Evolutionary conservation across 169 alveolate genomes (phyloP).

Genomic region (Plasmodium blacklocki): DNA sequence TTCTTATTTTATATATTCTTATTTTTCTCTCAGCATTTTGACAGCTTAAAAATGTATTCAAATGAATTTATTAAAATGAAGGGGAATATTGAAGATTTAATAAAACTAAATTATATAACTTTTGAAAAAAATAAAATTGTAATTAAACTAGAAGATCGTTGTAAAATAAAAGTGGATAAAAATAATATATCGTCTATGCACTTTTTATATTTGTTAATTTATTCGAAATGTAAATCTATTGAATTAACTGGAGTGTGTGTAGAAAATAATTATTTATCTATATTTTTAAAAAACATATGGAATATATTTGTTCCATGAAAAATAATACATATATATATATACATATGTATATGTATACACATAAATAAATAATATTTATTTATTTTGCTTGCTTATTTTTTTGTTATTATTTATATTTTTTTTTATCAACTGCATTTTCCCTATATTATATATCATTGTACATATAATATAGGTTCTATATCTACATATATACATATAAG

Average conservation of each 20-base stretch:
- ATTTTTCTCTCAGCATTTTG: conserved; percentile 37
- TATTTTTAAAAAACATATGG: conserved; percentile 25
- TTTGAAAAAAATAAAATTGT: conserved; percentile 50
- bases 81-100: conserved; percentile 16
- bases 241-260: conserved; percentile 61
- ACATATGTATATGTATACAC: no score
- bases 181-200: conserved; percentile 28
- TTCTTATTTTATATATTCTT: background rate
- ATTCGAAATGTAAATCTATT: conserved; percentile 68
- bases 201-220: conserved; percentile 35
- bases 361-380: background rate
- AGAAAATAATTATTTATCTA: conserved; percentile 42
- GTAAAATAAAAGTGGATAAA: conserved; percentile 39
- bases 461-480: background rate
- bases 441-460: background rate
- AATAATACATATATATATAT: background rate
- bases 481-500: background rate
- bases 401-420: conserved; percentile 1
- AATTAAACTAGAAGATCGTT: conserved; percentile 13
- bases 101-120: conserved; percentile 30
- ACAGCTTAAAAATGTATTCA: conserved; percentile 25
- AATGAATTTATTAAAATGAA: conserved; percentile 32
- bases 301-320: conserved; percentile 15
- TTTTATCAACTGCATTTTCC: background rate
- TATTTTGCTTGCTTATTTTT: background rate